Base-by-base conservation (phyloP, 345 rosid species). In the Populus tremula region DNA sequence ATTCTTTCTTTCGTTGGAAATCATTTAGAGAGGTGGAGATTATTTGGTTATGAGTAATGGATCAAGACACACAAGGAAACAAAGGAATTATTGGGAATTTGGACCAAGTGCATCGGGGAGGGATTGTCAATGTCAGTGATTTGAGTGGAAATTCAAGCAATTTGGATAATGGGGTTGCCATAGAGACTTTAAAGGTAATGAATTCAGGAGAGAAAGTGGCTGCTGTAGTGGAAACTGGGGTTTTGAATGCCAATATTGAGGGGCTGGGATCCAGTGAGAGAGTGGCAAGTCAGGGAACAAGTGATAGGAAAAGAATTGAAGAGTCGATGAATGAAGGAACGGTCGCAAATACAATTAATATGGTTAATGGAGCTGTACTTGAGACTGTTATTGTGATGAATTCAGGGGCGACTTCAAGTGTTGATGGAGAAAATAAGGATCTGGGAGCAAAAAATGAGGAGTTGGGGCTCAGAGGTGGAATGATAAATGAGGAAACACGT, bases 11-110 rank as follows among this genome's bases (percentile, higher is more conserved):
- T 8, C 13, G 21, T 56, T 71, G 41, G 47, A 71, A 71, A 6
- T 63, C 76, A 73, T 78, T 69, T 73, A 73, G 59, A 74, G 73
- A 27, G 72, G 64, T 35, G 72, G 80, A 20, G 68, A 64, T 38
- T 72, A 2, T 16, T 64, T 70, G 35, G 33, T 43, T 25, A 21
- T 54, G 64, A 80, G 73, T 70, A 80, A 88, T 90, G 93, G 91
- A 85, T 61, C 65, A 33, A 62, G 80, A 73, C 35, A 72, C 72
- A 41, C 8, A n/a, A 43, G 72, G 29, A 41, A 50, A 29, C 67
- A 70, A 65, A 39, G 35, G 43, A 62, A 36, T 35, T 45, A 69
- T 1, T 54, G n/a, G 74, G 18, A 53, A 33, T 64, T 53, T 16
- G 62, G 62, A 27, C 47, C 50, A 31, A 31, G 53, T 31, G 35